Evolutionary conservation across 1,284 basidiomycete species (phyloP), one percentile per base, ranked within the genome.

Genomic region (Rhodotorula sp.): DNA sequence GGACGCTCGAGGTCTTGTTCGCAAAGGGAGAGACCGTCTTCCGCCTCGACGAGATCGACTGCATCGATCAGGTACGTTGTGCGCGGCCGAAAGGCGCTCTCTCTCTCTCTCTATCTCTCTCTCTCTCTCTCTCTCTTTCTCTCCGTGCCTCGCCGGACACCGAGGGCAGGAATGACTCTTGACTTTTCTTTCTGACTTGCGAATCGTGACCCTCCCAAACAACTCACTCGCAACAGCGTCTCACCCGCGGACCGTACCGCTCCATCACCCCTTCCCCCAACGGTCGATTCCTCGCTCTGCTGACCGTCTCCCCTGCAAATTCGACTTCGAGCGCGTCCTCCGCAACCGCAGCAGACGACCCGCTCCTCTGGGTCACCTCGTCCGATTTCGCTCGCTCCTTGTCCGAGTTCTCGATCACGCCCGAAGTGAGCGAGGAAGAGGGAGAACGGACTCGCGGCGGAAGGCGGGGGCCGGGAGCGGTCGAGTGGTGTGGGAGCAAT

Each of bases 401-500:
- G 74, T 91, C 91, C 12, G 93, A 95, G 77, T 93, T 92, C 76
- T 88, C 93, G 67, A 88, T 84, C 30, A 54, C 69, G 0, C 77
- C 76, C 17, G 80, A 81, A 46, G 78, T 77, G 17, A 26, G 46
- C 42, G 59, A 18, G 69, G 37, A 10, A 12, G 37, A 12, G 37
- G 33, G 33, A 33, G 33, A 33, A 33, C 33, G 8, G 33, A 33
- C 6, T 7, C 37, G 37, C 37, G 37, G 37, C 7, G 2, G 37
- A n/a, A n/a, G n/a, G n/a, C n/a, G 76, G n/a, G 20, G 45, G 48
- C 82, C 83, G 14, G 79, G 85, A 44, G 88, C 89, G 75, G 88
- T 95, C 0, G 90, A 91, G 78, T 99, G 96, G 96, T 98, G 95
- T 78, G 95, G 95, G 8, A 94, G 94, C 79, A 94, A 99, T 80